phyloP scores from a whole-genome alignment of 2,329 filamentous ascomycete genomes.

The Penicillium decumbens region DNA sequence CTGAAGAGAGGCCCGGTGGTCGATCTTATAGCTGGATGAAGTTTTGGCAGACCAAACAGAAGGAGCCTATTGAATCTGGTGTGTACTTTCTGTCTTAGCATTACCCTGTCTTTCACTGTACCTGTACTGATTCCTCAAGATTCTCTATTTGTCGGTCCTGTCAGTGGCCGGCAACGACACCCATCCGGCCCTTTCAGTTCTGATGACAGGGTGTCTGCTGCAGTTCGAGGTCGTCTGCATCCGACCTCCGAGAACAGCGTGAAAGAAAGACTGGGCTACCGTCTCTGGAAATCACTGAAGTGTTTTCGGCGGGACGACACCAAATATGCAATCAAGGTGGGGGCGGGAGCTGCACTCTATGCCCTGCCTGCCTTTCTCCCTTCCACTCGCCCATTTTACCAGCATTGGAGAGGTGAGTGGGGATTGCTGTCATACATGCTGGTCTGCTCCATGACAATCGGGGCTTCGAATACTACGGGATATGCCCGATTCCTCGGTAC shows the following conservation, averaged over 20 bases:
- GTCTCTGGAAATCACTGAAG: slow-evolving; percentile 41
- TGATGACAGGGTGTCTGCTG: slow-evolving; percentile 7
- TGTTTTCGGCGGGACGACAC: slow-evolving; percentile 62
- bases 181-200: slow-evolving; percentile 8
- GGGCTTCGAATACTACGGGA: slow-evolving; percentile 89
- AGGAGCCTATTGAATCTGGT: slow-evolving; percentile 12
- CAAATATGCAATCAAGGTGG: slow-evolving; percentile 86
- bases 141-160: background rate
- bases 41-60: slow-evolving; percentile 58
- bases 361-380: slow-evolving; percentile 83
- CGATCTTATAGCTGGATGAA: slow-evolving; percentile 81
- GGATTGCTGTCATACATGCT: slow-evolving; percentile 95
- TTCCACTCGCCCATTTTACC: slow-evolving; percentile 71
- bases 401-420: slow-evolving; percentile 93
- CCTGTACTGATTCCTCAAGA: background rate
- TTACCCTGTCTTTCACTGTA: background rate
- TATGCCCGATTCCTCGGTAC: slow-evolving; percentile 83
- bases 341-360: slow-evolving; percentile 81
- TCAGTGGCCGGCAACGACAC: slow-evolving; percentile 1
- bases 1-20: slow-evolving; percentile 57
- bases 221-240: slow-evolving; percentile 1
- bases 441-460: slow-evolving; percentile 95
- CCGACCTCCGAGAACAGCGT: slow-evolving; percentile 8
- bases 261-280: slow-evolving; percentile 39
- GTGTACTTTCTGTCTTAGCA: slow-evolving; percentile 2